Evolutionary conservation across 495 filamentous ascomycete species (phyloP), one percentile per base, ranked within the genome.

Genomic region (Lichina pygmaea): DNA sequence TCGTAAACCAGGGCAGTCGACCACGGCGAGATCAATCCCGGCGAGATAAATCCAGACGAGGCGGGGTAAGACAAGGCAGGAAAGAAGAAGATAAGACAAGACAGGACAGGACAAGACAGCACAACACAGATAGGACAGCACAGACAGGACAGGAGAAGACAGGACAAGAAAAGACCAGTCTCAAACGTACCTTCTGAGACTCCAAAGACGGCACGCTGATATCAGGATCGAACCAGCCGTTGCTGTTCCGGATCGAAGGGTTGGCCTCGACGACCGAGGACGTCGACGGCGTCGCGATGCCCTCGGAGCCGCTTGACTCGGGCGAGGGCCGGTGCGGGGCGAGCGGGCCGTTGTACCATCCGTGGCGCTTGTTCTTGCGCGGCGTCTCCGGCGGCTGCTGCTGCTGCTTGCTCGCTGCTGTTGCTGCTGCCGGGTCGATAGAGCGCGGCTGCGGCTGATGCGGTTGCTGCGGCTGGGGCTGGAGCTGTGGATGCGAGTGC

Each of bases 301-400:
- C 48, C 48, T 81, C 77, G 52, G 73, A 78, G 53, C 74, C 75
- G 49, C 73, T 77, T 0, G 77, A 81, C 50, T 76, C 77, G 0
- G 77, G 77, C 12, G 76, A 78, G 4, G 67, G 73, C 34, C 75
- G 67, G n/a, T 44, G 47, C 39, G 55, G 45, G 7, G 53, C 47
- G 12, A 65, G 53, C 9, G 74, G 71, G 2, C 75, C 76, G 44
- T 77, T 67, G 50, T 82, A 80, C 69, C 75, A 81, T 1, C 67
- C 77, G 41, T 73, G 71, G 9, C 79, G 66, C 57, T 78, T 79
- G 7, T 61, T 57, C 42, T 70, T 68, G n/a, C 69, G 65, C 6
- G 73, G 64, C 8, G 64, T 68, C 6, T 39, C 36, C 11, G 36
- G 36, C 36, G 36, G 13, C 36, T 8, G 48, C 47, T 12, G 44